Base-by-base conservation (phyloP, 805 yeast species). In the Wickerhamiella alocasiicola region DNA sequence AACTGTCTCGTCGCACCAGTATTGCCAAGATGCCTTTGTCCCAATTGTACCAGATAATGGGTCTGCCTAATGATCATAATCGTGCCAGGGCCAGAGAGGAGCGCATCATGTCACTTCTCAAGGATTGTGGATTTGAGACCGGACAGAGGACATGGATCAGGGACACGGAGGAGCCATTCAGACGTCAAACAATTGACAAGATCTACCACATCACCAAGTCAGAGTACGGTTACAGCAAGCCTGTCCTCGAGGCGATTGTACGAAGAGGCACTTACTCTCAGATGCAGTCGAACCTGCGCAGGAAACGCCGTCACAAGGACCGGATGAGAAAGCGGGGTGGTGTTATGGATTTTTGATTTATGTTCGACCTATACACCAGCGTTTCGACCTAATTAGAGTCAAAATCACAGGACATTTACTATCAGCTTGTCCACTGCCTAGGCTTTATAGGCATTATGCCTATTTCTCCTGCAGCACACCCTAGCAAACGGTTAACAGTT, bases 81-180 rank as follows among this genome's bases (percentile, higher is more conserved):
- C 56, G 55, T 45, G 68, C 67, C 5, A 53, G 59, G 17, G 42
- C 47, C 15, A 57, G 66, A 9, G 68, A 64, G 44, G 58, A 56
- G 45, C 49, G 54, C 9, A 58, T 64, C 27, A 52, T 64, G 44
- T 59, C 56, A 6, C 59, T 60, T 12, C 49, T 62, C 16, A 45
- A 48, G 26, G 74, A 71, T 17, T 66, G 82, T 40, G 76, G 79
- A 3, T 83, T 81, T 59, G 75, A 78, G 23, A 56, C 84, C 24
- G 94, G 94, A 5, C 70, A 73, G 46, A 73, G 72, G 51, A 81
- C 94, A 0, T 84, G 95, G 94, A 76, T 81, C 31, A 67, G 94
- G 46, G 94, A 80, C 52, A 80, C 91, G 0, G 66, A 71, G 1
- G 69, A 66, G 40, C 61, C 58, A 5, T 70, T 71, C 46, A 65